Base-by-base conservation (phyloP, 176 grass and related monocot species). In the Pontederia crassipes region DNA sequence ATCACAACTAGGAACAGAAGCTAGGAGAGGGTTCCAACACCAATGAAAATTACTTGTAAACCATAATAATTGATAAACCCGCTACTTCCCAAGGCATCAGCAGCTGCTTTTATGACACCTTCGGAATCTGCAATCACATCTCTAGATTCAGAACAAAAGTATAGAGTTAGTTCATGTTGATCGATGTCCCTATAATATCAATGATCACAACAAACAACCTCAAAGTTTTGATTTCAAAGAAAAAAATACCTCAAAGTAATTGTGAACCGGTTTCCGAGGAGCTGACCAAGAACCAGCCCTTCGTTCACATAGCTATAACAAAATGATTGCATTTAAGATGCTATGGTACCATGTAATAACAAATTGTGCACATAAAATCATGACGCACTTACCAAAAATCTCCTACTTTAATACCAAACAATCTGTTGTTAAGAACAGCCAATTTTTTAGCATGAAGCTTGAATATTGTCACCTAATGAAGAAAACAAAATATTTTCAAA, bases 61-160 rank as follows among this genome's bases (percentile, higher is more conserved):
- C 93, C 93, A 73, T 78, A 98, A 58, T 98, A 98, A 65, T 92
- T 98, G 72, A 98, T 91, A 81, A 92, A 98, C 50, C 93, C 93
- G 73, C 83, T 74, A 55, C 79, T 88, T 85, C 77, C 74, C 68
- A 98, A 74, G 13, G 81, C 77, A 80, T 85, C 59, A 62, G 81
- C 61, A 69, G 93, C 79, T 77, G 71, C 55, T 75, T 82, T 91
- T 74, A 98, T 86, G 73, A 75, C 35, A 35, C 77, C 77, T 75
- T 98, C 84, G 10, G 79, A 98, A 74, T 88, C 79, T 68, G 84
- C 87, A 86, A 70, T 29, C 4, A 98, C 84, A n/a, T 68, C 81
- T 61, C 93, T 98, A 75, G 8, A 72, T 71, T 66, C 12, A 65
- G 77, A 61, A 69, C 56, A 35, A 13, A 49, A 8, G 10, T 65